These are phyloP conservation scores for Cylindrotheca fusiformis DNA, from an alignment of 108 stramenopile species.

Conservation along the genomic window DNA sequence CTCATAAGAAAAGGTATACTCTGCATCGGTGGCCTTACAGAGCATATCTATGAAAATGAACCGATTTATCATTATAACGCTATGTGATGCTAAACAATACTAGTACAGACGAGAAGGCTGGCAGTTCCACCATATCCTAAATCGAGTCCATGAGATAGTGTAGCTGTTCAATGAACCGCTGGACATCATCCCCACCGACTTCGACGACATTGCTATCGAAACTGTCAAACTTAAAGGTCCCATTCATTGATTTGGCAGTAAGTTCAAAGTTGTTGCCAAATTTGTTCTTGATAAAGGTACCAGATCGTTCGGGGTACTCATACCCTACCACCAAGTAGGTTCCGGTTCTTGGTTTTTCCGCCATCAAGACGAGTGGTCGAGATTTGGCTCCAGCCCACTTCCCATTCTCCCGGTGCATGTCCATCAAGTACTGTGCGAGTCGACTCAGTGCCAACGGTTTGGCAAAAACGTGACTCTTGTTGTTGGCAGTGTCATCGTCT, in stretches of 20 bases:
- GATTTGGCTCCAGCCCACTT: conserved; percentile 87
- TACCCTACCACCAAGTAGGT: conserved; percentile 91
- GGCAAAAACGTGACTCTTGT: conserved; percentile 59
- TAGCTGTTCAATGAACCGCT: conserved; percentile 91
- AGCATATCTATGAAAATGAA: too few relatives aligned
- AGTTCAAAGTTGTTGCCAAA: conserved; percentile 87
- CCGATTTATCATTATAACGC: too few relatives aligned
- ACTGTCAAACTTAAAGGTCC: conserved; percentile 77
- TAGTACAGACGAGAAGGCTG: too few relatives aligned
- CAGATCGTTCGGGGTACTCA: conserved; percentile 75
- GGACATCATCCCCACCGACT: conserved; percentile 75
- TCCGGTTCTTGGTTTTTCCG: conserved; percentile 68
- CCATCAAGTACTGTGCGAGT: conserved; percentile 84
- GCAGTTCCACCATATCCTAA: too few relatives aligned
- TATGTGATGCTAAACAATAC: too few relatives aligned
- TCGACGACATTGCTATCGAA: conserved; percentile 92
- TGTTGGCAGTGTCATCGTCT: conserved; percentile 1
- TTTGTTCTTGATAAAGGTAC: conserved; percentile 69
- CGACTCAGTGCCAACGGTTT: conserved; percentile 77
- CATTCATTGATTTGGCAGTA: conserved; percentile 83
- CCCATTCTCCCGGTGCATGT: conserved; percentile 88
- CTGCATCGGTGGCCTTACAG: too few relatives aligned
- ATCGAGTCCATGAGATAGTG: conserved; percentile 79
- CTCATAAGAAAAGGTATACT: too few relatives aligned
- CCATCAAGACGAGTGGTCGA: conserved; percentile 82